Conservation (phyloP, 371 early-diverging fungal species). For the Massospora cicadina region DNA sequence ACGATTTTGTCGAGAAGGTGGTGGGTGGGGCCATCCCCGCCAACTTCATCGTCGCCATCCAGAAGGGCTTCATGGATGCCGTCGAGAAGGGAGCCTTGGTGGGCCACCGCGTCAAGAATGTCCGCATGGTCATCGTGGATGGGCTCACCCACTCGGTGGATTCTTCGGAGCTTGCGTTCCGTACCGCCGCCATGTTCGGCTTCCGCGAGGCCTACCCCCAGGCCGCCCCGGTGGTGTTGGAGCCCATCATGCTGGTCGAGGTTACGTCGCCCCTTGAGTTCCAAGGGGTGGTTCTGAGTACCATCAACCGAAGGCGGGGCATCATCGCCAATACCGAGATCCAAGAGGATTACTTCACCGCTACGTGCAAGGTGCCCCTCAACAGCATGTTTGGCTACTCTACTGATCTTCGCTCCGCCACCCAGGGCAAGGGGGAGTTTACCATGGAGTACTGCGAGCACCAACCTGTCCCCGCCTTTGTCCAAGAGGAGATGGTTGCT, state of each 20-base stretch:
- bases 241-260: conserved; percentile 93
- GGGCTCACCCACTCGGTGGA: conserved; percentile 91
- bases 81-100: conserved; percentile 80
- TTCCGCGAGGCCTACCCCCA: conserved; percentile 76
- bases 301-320: conserved; percentile 92
- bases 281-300: conserved; percentile 84
- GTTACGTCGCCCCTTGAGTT: conserved; percentile 83
- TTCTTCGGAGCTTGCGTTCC: conserved; percentile 93
- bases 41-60: conserved; percentile 88
- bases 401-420: conserved; percentile 81
- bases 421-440: conserved; percentile 97
- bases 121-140: conserved; percentile 84
- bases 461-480: conserved; percentile 52
- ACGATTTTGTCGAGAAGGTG: conserved; percentile 58
- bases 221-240: conserved; percentile 69
- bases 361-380: conserved; percentile 71
- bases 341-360: conserved; percentile 80
- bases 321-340: conserved; percentile 83
- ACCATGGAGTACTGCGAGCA: conserved; percentile 93
- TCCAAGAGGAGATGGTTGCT: conserved; percentile 72
- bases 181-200: conserved; percentile 68
- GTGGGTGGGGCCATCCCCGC: conserved; percentile 89
- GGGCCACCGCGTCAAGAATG: conserved; percentile 76
- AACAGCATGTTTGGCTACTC: conserved; percentile 98
- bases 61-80: conserved; percentile 89